Base-by-base conservation (phyloP, 805 yeast species). In the Wickerhamiella galacta region DNA sequence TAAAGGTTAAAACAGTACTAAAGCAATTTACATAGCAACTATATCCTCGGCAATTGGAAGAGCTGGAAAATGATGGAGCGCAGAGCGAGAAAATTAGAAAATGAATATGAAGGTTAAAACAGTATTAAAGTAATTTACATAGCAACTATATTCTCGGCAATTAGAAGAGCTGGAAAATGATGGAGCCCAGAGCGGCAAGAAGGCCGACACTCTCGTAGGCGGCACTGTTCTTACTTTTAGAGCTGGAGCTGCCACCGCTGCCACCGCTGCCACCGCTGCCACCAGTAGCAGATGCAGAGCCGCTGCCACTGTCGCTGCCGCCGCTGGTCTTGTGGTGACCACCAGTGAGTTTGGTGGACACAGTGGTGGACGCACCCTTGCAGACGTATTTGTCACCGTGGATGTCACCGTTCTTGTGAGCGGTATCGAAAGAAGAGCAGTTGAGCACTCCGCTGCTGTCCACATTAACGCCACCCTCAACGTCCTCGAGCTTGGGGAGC, bases 381-480 rank as follows among this genome's bases (percentile, higher is more conserved):
- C 61, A 56, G 28, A 46, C 52, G 66, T 72, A 85, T 49, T 72
- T 64, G 66, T 81, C 82, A 71, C 98, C 98, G 64, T 75, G 82
- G 59, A 90, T 74, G 56, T 68, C 79, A 61, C 93, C 92, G 49
- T 68, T 66, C 52, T 63, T 58, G 68, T 80, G 74, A 54, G 81
- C 69, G 35, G 58, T 50, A 57, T 77, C 69, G 65, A 85, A 81
- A 35, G 67, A 63, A 41, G 66, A 56, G 72, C 98, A 90, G 61
- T 82, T 72, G 61, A 81, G 73, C 51, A 77, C 75, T 34, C 33
- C 38, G 34, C 29, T 20, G 39, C 94, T 68, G 55, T 75, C 76
- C 53, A 90, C 67, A 52, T 63, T 62, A 62, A 85, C 92, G 59
- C 93, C 95, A 71, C 98, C 98, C 56, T 72, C 71, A 50, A 90